Base-by-base conservation (phyloP, 139 green algal species). In the Microglena sp. region DNA sequence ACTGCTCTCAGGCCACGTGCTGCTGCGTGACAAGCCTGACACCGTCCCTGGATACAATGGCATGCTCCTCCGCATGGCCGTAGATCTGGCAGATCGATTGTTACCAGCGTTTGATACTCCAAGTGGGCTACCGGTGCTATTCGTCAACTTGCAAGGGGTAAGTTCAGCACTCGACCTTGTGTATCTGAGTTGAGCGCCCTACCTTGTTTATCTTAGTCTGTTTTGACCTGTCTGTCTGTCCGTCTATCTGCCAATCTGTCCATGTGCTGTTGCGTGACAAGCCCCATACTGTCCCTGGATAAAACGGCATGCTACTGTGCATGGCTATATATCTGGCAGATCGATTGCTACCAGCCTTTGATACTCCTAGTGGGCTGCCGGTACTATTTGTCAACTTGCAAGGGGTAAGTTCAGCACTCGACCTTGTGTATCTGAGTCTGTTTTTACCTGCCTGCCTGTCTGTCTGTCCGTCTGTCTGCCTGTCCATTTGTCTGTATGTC, bases 71-170 rank as follows among this genome's bases (percentile, higher is more conserved):
- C n/a, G 43, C 5, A 50, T 77, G 32, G 86, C 86, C 0, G 64
- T 75, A 1, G 81, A 90, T 44, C 72, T 96, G 26, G 82, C 77
- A 0, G 66, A 91, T 35, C 69, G 80, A 31, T 73, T 96, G 44
- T 55, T 94, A 71, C 84, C 88, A 0, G 90, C 89, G 0, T 96
- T 96, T 55, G 62, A 91, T 45, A 93, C 86, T 1, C 76, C 82
- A 4, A 86, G 69, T 2, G 80, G 88, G 11, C 69, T 96, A 36
- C 89, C 89, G 0, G 60, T 79, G 22, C 80, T 81, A 6, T 90
- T 84, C 67, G 74, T 94, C 7, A 83, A 95, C 74, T 66, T 96
- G 43, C 30, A 44, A 26, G 69, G 69, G 66, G 85, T 80, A 33
- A 46, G 71, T 33, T 18, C n/a, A n/a, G 11, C 11, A 24, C 21